Base-by-base conservation (phyloP, 2,329 filamentous ascomycete species). In the Hypoxylon sp. region DNA sequence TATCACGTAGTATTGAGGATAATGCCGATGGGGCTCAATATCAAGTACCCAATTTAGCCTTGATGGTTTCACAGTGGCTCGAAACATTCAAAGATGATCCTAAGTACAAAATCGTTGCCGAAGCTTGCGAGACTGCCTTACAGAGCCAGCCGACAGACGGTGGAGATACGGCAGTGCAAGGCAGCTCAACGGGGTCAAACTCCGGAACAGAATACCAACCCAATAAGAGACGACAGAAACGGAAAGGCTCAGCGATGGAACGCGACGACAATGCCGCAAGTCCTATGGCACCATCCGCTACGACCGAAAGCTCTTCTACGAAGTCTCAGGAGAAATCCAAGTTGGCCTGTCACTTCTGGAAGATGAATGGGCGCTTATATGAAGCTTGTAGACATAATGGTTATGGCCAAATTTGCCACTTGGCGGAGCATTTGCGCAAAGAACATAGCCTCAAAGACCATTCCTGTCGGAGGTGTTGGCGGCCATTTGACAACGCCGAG, bases 281-380 rank as follows among this genome's bases (percentile, higher is more conserved):
- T n/a, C n/a, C n/a, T n/a, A n/a, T n/a, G 5, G 9, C 19, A 29
- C 7, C 48, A 7, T 3, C 6, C 12, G 39, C 48, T 16, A 27
- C 6, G n/a, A 53, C 48, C 7, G 39, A 21, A 1, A 11, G 5
- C 1, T 30, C 39, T 1, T 12, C 21, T n/a, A 11, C 27, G 7
- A 39, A 34, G 21, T 37, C 3, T 7, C 16, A 9, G 8, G 5
- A 21, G 19, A 51, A 51, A 19, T 12, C 29, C 1, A 60, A 60
- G n/a, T 53, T 46, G 4, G 57, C 57, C 5, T 60, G 57, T 27
- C 57, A 46, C 14, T 60, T 60, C 11, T 60, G 41, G 47, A 60
- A 60, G 48, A 60, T 46, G 57, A 60, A 60, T 21, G 48, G 53
- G 48, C n/a, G 47, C 9, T 14, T 29, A 12, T 60, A 60, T n/a